Base-by-base conservation (phyloP, 2,329 filamentous ascomycete genomes). In the Atkinsonella texensis region DNA sequence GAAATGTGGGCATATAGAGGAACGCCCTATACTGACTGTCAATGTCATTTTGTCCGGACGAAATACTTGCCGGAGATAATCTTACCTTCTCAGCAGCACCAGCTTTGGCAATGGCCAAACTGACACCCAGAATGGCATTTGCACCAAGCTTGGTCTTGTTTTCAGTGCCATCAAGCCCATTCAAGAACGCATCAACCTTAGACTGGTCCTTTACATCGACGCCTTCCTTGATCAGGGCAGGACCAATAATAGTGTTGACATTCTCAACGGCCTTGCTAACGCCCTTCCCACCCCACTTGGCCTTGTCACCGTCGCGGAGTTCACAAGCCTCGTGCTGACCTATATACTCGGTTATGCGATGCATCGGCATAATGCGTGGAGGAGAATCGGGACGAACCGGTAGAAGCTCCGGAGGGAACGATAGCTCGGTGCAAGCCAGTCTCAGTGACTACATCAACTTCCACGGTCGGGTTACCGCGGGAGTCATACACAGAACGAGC, bases 401-500 rank as follows among this genome's bases (percentile, higher is more conserved):
- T 96, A 64, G 91, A 96, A 66, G 91, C 91, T 71, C 91, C 91
- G 60, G 90, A 96, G 65, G 91, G 91, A 58, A 97, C 91, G 70
- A 96, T 96, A 70, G 91, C 90, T 68, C 91, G 89, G 83, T 96
- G 90, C 58, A 97, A 84, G 68, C 91, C 91, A 64, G 87, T 94
- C 77, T 95, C 89, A 63, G 90, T 96, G 75, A 95, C 86, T 64
- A 96, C 83, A 71, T 96, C 91, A 66, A 97, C 91, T 81, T 97
- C 91, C 68, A 96, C 91, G 69, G 93, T 98, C 67, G 93, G 93
- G 84, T 98, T 98, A 70, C 82, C 82, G 70, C 93, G 91, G 72
- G 93, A 97, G 82, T 98, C 93, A 83, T 91, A 98, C 78, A 98
- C 89, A 68, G 85, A 90, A 70, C 93, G 87, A 68, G 87, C 87